Evolutionary conservation across 306 rosid species (phyloP), one percentile per base, ranked within the genome.

Genomic region (Vigna trinervia): DNA sequence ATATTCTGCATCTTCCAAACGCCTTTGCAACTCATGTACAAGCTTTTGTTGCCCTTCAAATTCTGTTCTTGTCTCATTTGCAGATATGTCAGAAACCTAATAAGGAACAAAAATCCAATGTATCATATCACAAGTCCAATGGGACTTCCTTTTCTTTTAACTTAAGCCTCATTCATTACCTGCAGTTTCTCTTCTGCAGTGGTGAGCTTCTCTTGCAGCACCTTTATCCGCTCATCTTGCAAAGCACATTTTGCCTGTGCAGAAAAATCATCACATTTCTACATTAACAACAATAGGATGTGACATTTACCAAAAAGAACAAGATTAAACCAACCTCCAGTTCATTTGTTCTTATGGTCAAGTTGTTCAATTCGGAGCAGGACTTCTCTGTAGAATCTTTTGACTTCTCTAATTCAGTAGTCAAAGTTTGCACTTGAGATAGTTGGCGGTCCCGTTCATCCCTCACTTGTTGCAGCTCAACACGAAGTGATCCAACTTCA

Each of bases 391-490:
- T 46, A 62, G 88, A 86, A 71, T 92, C 96, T 78, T 84, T 89
- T 77, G 81, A 92, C 70, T 84, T 86, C 36, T 73, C 86, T 66
- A 88, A 80, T 67, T 95, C 97, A 67, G 89, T 86, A 62, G 88
- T 75, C 65, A 95, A 69, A 51, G 78, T 84, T 83, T 92, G 89
- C 64, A 84, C 91, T 85, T 86, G 86, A 71, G 88, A 85, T 71
- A 75, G 73, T 74, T 87, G 88, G 32, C 80, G 78, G 69, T 87
- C 94, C 5, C 97, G 89, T 43, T 95, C 99, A 13, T 89, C 96
- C 83, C 97, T 88, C 57, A 80, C 96, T 83, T 88, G 96, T 77
- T 86, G 91, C 78, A 95, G 76, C 82, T 95, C 99, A 76, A 78
- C 52, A 66, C 92, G 86, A 73, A 92, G 92, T 78, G 85, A 77